Evolutionary conservation across 106 monocot genomes (phyloP), one percentile per base, ranked within the genome.

Genomic region (Amphibolis antarctica): DNA sequence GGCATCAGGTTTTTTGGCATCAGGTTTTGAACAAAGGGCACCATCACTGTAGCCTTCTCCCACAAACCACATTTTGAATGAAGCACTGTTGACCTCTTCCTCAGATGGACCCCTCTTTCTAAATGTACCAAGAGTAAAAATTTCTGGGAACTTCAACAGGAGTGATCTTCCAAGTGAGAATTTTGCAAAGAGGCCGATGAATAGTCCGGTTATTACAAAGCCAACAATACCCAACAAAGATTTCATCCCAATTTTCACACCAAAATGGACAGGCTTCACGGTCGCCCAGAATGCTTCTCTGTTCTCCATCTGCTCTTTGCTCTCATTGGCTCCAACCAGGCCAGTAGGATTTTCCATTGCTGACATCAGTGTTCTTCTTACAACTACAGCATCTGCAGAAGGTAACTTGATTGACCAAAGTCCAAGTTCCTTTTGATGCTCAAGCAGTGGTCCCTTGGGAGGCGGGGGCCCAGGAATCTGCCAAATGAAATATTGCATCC

Each of bases 61-160:
- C 1, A 98, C 57, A 59, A 98, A 98, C 94, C 89, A 98, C 96
- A 98, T 98, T 46, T 90, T 98, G 76, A 98, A 98, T 12, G 76
- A 64, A 25, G 96, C 89, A 61, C 84, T 78, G 0, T 44, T 51
- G 14, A 98, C 90, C 70, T 98, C 82, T 69, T 90, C 96, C 59
- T 86, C 90, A 4, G 96, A 80, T 5, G 96, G 96, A 12, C 96
- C 96, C 15, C 56, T 75, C 73, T 85, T 98, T 27, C 86, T 78
- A n/a, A 98, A 98, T 71, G 47, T 55, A 15, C 90, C 86, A 2
- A 77, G 68, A 11, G 86, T 74, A 84, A 98, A 98, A 24, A 90
- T 19, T 46, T 73, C 77, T 4, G 96, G 96, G 57, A 75, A 90
- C 45, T 81, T 90, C 21, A 90, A 52, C 12, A 98, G 84, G 59